A percentile compares a stretch with the other conserved stretches of the same genome.
Evolutionary conservation across 148 eudicot species (phyloP).

Genomic region (Silene conica): DNA sequence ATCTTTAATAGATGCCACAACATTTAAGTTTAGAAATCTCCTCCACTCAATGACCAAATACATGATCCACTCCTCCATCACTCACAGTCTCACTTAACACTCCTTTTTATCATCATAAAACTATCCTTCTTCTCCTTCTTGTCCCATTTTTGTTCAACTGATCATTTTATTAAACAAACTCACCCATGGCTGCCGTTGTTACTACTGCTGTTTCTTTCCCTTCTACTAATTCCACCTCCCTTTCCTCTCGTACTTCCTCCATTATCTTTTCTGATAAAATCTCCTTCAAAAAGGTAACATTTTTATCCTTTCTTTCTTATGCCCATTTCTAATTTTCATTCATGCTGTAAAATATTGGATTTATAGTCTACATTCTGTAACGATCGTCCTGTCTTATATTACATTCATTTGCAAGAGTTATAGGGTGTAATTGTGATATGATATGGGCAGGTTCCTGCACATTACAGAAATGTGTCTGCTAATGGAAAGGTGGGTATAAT

Average conservation of each 20-base stretch:
- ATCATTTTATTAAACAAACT: constrained; percentile 1
- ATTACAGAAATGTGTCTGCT: constrained; percentile 53
- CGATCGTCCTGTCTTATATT: background rate
- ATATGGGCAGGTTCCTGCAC: constrained; percentile 47
- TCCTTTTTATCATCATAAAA: background rate
- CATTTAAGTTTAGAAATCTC: constrained; percentile 47
- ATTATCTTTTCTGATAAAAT: constrained; percentile 51
- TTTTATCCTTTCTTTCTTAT: background rate
- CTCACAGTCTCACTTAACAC: constrained; percentile 1
- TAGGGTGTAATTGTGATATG: background rate
- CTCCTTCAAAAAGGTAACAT: constrained; percentile 58
- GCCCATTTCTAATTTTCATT: too few relatives aligned
- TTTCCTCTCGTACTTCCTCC: constrained; percentile 50
- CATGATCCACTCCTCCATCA: constrained; percentile 38
- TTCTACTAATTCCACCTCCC: constrained; percentile 57
- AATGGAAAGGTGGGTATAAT: constrained; percentile 45
- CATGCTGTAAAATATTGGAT: too few relatives aligned
- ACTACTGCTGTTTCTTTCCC: constrained; percentile 89
- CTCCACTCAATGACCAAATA: constrained; percentile 67
- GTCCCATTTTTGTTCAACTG: constrained; percentile 9
- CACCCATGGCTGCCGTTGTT: constrained; percentile 73
- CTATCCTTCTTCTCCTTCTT: background rate
- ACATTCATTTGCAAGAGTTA: background rate
- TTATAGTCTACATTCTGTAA: background rate
- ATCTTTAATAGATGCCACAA: constrained; percentile 59